Base-by-base conservation (phyloP, 305 asterid species). In the Fraxinus dipetala region DNA sequence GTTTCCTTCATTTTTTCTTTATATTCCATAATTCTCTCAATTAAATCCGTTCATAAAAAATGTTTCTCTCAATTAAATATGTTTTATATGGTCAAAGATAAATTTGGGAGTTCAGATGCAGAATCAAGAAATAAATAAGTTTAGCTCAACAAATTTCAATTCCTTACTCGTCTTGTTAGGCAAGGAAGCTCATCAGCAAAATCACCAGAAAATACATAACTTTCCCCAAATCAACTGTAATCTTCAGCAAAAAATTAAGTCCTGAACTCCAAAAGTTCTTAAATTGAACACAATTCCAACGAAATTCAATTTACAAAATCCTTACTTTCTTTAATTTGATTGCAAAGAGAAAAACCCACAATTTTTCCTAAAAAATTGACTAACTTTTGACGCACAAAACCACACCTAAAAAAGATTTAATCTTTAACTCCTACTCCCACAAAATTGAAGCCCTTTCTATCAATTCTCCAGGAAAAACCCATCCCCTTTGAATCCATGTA, bases 1-100 rank as follows among this genome's bases (percentile, higher is more conserved):
- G 83, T 67, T 84, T 91, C 93, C 78, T 86, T 84, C 83, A 76
- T 78, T 40, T 82, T 86, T 5, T 88, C 96, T 80, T 86, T 91
- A 2, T 92, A 75, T 31, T 91, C 96, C 92, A 85, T 82, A 75
- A 84, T 36, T 77, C 59, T 34, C 76, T 77, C 80, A 76, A 38
- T 70, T 28, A 32, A 65, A 79, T 13, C 78, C 75, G 78, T 65
- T 63, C 24, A 73, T 18, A 16, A 16, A 16, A 51, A 16, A 16
- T 1, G 82, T 75, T 82, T 90, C 93, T 34, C 70, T 72, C 80
- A 70, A 36, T 69, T n/a, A 43, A 65, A 73, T 13, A 70, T 79
- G 56, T 45, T 85, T 82, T 83, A 59, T 59, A 59, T 20, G 69
- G 30, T 59, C 20, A 22, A 80, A 61, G 79, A 82, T 82, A 77